phyloP scores from a whole-genome alignment of 495 filamentous ascomycete species.

The Haplographium delicatum region DNA sequence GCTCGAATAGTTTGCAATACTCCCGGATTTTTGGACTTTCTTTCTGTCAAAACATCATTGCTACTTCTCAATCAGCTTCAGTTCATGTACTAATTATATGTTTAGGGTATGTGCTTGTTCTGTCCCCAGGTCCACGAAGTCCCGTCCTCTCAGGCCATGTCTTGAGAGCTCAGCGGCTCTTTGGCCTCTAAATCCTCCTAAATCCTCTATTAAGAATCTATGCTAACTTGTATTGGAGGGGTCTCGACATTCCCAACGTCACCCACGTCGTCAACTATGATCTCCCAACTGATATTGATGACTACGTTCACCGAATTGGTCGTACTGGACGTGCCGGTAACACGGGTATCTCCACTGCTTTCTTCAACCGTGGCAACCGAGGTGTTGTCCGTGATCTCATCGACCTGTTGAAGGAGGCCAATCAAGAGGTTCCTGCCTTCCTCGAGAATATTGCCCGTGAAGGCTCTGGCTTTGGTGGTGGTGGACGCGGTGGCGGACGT shows the following conservation, averaged over 20 bases:
- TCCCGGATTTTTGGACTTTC: slow-evolving; percentile 9
- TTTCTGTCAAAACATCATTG: slow-evolving; percentile 6
- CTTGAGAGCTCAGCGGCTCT: no score
- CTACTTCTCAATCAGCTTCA: slow-evolving; percentile 3
- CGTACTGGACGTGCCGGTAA: slow-evolving; percentile 99
- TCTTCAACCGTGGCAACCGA: slow-evolving; percentile 99
- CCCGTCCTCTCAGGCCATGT: no score
- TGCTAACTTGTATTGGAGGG: slow-evolving; percentile 21
- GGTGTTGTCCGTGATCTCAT: slow-evolving; percentile 93
- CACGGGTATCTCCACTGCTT: slow-evolving; percentile 95
- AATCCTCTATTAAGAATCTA: background rate
- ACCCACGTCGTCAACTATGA: slow-evolving; percentile 99
- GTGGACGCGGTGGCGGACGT: slow-evolving; percentile 65
- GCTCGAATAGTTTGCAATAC: slow-evolving; percentile 4
- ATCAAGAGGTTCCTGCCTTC: slow-evolving; percentile 92
- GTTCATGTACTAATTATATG: background rate
- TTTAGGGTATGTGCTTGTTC: no score
- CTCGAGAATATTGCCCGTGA: slow-evolving; percentile 95
- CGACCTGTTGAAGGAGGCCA: slow-evolving; percentile 94
- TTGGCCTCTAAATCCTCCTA: no score
- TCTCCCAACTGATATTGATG: slow-evolving; percentile 96
- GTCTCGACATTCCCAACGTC: slow-evolving; percentile 96
- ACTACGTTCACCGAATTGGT: slow-evolving; percentile 99
- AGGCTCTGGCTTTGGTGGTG: slow-evolving; percentile 69
- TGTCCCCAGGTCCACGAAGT: no score